Evolutionary conservation across 139 green algal genomes (phyloP), one percentile per base, ranked within the genome.

Genomic region (Astrephomene gubernaculifera): DNA sequence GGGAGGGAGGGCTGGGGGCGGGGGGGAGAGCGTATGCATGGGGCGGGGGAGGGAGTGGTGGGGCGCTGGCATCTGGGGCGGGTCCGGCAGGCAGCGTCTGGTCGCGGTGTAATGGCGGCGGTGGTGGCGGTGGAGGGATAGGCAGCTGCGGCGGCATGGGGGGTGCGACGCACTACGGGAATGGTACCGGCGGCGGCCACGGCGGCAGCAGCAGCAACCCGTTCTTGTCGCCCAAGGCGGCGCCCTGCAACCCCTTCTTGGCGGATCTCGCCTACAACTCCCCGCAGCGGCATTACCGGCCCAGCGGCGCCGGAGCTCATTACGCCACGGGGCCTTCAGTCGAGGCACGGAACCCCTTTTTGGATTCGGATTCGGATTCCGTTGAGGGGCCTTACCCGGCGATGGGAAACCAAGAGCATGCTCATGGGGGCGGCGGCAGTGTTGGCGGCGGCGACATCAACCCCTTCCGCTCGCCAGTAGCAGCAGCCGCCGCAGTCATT

Each of bases 171-270:
- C 65, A 45, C 33, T 17, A 12, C 49, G 49, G 49, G 14, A 12
- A 65, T 65, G 68, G 38, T 1, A n/a, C n/a, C n/a, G n/a, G n/a
- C n/a, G n/a, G n/a, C n/a, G n/a, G n/a, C n/a, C n/a, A n/a, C n/a
- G n/a, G n/a, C n/a, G n/a, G n/a, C n/a, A 29, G 39, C 61, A 21
- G 8, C 39, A 12, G 19, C 60, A 83, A 83, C 43, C 76, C 76
- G 6, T 83, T 83, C 76, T 60, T 83, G 7, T 72, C 76, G 39
- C 76, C 76, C 8, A 43, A 57, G 17, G 39, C 29, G 17, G n/a
- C 39, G 5, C 72, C 65, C 43, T 10, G 49, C 2, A 84, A 84
- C 63, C 78, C 78, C 14, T 84, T 83, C 41, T 60, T 83, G 24
- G 60, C n/a, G n/a, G n/a, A n/a, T n/a, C n/a, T n/a, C n/a, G n/a